These are phyloP conservation scores for Hypoxylon sp. DNA, from an alignment of 2,329 filamentous ascomycete genomes.

Conservation along the genomic window DNA sequence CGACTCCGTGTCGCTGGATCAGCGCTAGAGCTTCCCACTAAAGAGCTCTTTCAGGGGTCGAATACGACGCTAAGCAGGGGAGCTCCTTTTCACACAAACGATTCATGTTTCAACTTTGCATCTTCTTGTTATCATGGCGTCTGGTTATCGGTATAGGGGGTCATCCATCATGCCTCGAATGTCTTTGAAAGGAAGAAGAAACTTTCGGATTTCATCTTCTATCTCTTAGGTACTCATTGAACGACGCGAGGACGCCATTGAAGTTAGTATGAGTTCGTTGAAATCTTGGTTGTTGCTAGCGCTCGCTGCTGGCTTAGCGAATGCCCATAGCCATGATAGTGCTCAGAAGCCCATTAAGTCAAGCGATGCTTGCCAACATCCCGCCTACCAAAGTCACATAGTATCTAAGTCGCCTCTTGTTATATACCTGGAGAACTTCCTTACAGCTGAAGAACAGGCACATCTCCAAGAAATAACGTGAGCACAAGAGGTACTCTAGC, in stretches of 20 bases:
- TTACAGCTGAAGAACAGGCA: slow-evolving; percentile 48
- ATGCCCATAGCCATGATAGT: slow-evolving; percentile 36
- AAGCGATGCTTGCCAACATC: slow-evolving; percentile 44
- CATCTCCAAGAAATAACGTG: slow-evolving; percentile 50
- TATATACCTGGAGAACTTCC: slow-evolving; percentile 51
- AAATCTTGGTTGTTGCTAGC: slow-evolving; percentile 33
- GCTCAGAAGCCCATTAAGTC: slow-evolving; percentile 39
- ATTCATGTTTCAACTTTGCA: slow-evolving; percentile 42
- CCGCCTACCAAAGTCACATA: slow-evolving; percentile 46
- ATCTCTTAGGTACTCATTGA: not conserved
- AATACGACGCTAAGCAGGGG: slow-evolving; percentile 29
- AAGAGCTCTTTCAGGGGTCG: slow-evolving; percentile 18
- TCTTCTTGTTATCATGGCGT: slow-evolving; percentile 24
- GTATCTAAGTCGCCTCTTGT: slow-evolving; percentile 51
- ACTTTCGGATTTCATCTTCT: slow-evolving; percentile 8
- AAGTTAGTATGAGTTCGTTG: slow-evolving; percentile 32
- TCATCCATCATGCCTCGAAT: too few species aligned
- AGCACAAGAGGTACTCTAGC: slow-evolving; percentile 25
- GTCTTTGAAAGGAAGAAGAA: too few species aligned
- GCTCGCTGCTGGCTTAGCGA: slow-evolving; percentile 29
- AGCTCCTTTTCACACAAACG: slow-evolving; percentile 32
- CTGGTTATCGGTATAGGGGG: slow-evolving; percentile 2
- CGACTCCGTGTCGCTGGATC: slow-evolving; percentile 30
- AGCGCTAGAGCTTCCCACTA: slow-evolving; percentile 31
- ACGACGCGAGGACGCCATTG: not conserved